Base-by-base conservation (phyloP, 805 yeast species). In the Candida ovalis region DNA sequence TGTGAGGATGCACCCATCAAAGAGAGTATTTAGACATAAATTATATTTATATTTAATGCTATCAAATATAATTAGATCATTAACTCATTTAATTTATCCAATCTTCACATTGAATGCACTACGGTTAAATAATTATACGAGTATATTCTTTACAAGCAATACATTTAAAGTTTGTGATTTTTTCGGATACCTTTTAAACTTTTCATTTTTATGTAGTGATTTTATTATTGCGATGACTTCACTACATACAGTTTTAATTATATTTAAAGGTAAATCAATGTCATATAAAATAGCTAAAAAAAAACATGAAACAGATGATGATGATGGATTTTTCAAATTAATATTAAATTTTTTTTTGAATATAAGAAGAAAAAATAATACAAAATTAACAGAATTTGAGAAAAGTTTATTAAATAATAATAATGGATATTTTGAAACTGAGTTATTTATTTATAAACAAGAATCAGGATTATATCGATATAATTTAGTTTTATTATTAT, bases 391-490 rank as follows among this genome's bases (percentile, higher is more conserved):
- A 3, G 47, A 48, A 17, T 28, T 36, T 19, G 55, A 56, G 37
- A 48, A 32, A 36, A 22, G 46, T 2, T 40, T 45, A 17, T 30
- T 54, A 2, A 10, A 36, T 37, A 40, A 41, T 37, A 42, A 56
- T 30, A 27, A 49, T 19, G 60, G 60, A 9, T 54, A 50, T 32
- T 47, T 54, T 12, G 50, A 47, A 23, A 50, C 57, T 1, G 25
- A 33, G 4, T 4, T 43, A 10, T 39, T 40, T 35, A 44, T 46
- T 13, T 56, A 56, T 43, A 56, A 42, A 22, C 54, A 48, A 35
- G 58, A 57, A 43, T 43, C 53, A 1, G 58, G 58, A 4, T 43
- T 57, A 2, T 57, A 47, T 36, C 46, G 47, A 15, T 57, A 41
- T 44, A 44, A 56, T 35, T 30, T 41, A 13, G 12, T 43, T 1